Conservation (phyloP, 1,284 basidiomycete species). For the Ceratobasidium sp. region DNA sequence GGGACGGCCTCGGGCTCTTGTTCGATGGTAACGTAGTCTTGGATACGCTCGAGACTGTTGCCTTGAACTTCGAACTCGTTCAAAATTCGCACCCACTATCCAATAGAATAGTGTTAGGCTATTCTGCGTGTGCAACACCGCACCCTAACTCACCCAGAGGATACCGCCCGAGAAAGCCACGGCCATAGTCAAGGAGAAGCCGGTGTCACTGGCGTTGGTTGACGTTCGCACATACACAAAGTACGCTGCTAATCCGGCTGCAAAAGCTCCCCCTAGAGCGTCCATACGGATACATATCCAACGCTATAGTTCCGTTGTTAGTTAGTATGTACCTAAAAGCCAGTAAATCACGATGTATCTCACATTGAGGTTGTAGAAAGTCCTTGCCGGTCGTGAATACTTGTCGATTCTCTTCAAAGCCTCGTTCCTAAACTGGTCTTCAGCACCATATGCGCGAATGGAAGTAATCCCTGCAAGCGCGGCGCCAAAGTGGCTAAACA, state of each 20-base stretch:
- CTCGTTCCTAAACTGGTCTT: conserved; percentile 50
- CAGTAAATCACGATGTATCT: background rate
- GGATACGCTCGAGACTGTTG: conserved; percentile 60
- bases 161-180: conserved; percentile 45
- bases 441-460: conserved; percentile 54
- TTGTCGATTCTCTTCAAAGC: conserved; percentile 50
- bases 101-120: conserved; percentile 44
- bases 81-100: conserved; percentile 55
- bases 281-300: conserved; percentile 50
- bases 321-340: background rate
- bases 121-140: background rate
- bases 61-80: conserved; percentile 61
- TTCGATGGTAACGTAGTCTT: conserved; percentile 58
- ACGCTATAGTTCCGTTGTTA: background rate
- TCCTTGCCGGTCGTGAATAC: conserved; percentile 49
- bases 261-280: conserved; percentile 47
- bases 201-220: conserved; percentile 53
- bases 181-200: conserved; percentile 48
- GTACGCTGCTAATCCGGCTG: conserved; percentile 47
- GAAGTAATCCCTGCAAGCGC: conserved; percentile 54
- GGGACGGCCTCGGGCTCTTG: conserved; percentile 44
- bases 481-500: conserved; percentile 63
- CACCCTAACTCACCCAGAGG: conserved; percentile 31
- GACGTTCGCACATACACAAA: conserved; percentile 19
- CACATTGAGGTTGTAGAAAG: conserved; percentile 49